A percentile compares a stretch with the other conserved stretches of the same genome.
Evolutionary conservation across 2,329 filamentous ascomycete species (phyloP).

Genomic region (Claviceps cyperi): DNA sequence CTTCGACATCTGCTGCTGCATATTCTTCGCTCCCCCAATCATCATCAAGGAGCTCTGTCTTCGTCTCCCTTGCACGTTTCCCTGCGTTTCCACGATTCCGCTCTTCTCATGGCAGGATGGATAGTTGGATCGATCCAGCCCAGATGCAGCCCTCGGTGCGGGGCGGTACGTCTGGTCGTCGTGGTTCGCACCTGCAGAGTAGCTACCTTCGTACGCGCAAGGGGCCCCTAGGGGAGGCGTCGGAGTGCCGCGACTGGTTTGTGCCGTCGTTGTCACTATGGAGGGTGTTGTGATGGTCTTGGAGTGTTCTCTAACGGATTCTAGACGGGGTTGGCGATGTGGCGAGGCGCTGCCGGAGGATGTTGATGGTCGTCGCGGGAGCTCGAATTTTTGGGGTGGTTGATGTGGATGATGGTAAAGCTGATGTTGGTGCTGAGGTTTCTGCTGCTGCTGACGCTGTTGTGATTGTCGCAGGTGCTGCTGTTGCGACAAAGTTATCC

Average conservation of each 20-base stretch:
- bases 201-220: constrained; percentile 31
- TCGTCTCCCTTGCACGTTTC: constrained; percentile 22
- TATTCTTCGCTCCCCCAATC: constrained; percentile 26
- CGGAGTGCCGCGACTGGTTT: constrained; percentile 22
- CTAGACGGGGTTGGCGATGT: constrained; percentile 30
- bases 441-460: neutral
- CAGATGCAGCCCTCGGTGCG: constrained; percentile 14
- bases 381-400: constrained; percentile 15
- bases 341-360: constrained; percentile 34
- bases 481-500: constrained; percentile 5
- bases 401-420: neutral
- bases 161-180: constrained; percentile 11
- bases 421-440: neutral
- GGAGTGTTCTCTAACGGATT: constrained; percentile 15
- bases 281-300: constrained; percentile 35
- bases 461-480: neutral
- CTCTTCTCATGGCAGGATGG: constrained; percentile 14
- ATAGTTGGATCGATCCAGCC: constrained; percentile 24
- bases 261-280: constrained; percentile 18
- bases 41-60: constrained; percentile 48
- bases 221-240: constrained; percentile 27
- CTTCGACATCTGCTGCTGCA: constrained; percentile 36
- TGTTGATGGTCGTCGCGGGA: constrained; percentile 32
- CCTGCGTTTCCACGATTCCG: constrained; percentile 15
- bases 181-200: constrained; percentile 15